phyloP scores from a whole-genome alignment of 257 asterid genomes.

The Gentiana macrophylla region DNA sequence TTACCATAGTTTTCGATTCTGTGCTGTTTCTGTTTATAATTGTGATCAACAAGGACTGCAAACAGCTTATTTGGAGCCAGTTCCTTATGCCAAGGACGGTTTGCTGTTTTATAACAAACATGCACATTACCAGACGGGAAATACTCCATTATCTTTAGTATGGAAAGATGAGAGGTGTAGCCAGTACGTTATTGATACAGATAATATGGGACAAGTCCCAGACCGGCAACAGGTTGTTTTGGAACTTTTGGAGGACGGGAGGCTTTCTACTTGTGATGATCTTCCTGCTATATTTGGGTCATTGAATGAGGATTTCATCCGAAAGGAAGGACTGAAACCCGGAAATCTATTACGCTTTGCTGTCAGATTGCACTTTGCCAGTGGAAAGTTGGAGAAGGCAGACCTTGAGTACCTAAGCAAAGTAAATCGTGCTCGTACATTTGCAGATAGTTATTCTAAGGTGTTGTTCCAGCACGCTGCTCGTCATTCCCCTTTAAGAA shows the following conservation, averaged over 20 bases:
- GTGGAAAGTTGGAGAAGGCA: slow-evolving; percentile 70
- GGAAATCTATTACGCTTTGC: slow-evolving; percentile 78
- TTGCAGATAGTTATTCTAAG: slow-evolving; percentile 95
- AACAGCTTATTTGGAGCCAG: slow-evolving; percentile 55
- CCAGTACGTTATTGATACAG: slow-evolving; percentile 83
- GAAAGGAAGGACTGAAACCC: slow-evolving; percentile 49
- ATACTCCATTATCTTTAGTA: slow-evolving; percentile 76
- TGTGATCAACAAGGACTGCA: slow-evolving; percentile 65
- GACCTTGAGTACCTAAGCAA: slow-evolving; percentile 73
- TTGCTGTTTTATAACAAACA: slow-evolving; percentile 83
- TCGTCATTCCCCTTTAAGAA: slow-evolving; percentile 63
- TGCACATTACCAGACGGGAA: slow-evolving; percentile 89
- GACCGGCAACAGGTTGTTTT: slow-evolving; percentile 75
- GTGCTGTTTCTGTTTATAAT: slow-evolving; percentile 40
- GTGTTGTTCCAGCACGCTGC: slow-evolving; percentile 82
- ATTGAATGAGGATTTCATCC: slow-evolving; percentile 57
- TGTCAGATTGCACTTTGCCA: slow-evolving; percentile 44
- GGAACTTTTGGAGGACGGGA: slow-evolving; percentile 77
- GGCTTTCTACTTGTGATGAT: slow-evolving; percentile 69
- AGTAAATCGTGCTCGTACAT: slow-evolving; percentile 71
- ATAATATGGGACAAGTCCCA: slow-evolving; percentile 71
- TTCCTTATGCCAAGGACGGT: slow-evolving; percentile 76
- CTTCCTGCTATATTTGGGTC: slow-evolving; percentile 70
- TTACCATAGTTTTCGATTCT: slow-evolving; percentile 55
- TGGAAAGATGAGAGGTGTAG: slow-evolving; percentile 95